phyloP scores from a whole-genome alignment of 306 rosid species.

The Medicago truncatula region DNA sequence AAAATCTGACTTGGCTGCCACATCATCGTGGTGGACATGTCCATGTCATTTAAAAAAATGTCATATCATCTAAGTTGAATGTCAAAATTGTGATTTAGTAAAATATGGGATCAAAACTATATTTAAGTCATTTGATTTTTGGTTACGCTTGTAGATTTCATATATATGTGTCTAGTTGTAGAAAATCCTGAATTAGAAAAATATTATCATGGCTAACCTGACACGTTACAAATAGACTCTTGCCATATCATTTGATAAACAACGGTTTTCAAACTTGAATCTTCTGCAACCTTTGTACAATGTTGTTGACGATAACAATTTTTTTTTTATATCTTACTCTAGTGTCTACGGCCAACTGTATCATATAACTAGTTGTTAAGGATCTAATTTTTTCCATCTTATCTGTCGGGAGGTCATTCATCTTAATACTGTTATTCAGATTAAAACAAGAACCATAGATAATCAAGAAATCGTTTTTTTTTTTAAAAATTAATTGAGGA shows the following conservation, averaged over 20 bases:
- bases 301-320: not conserved
- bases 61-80: no score
- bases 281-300: not conserved
- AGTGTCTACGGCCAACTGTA: no score
- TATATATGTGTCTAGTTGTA: constrained; percentile 22
- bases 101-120: no score
- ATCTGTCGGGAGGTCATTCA: not conserved
- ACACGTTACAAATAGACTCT: not conserved
- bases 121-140: not conserved
- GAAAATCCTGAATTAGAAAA: constrained; percentile 5
- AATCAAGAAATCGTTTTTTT: not conserved
- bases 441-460: not conserved
- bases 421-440: not conserved
- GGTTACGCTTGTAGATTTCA: constrained; percentile 22
- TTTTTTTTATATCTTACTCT: no score
- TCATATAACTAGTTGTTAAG: no score
- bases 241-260: not conserved
- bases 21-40: no score
- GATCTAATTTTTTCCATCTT: no score
- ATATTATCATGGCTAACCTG: not conserved
- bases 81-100: no score
- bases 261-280: not conserved
- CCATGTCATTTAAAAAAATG: no score
- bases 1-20: no score
- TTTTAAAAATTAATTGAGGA: not conserved